Base-by-base conservation (phyloP, 805 yeast genomes). In the Tetrapisispora pingtungensis region DNA sequence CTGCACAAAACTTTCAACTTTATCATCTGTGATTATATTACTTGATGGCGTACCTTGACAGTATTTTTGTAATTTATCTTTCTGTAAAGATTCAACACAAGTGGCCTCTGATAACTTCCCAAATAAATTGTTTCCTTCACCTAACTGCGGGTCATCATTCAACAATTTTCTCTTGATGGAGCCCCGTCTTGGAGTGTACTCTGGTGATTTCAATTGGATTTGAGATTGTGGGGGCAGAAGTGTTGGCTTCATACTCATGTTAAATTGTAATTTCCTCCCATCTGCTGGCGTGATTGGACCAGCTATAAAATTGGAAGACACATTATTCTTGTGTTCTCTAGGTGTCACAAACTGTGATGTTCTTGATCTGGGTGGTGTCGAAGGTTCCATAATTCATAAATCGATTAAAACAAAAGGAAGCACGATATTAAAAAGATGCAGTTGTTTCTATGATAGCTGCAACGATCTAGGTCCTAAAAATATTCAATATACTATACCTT, bases 11-110 rank as follows among this genome's bases (percentile, higher is more conserved):
- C 59, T 50, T 28, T 49, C 46, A 3, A 67, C 60, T 40, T 64
- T 45, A 15, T 63, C 61, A 36, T 58, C 58, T 3, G 66, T 55
- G 10, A 67, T 61, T 2, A 68, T 40, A 32, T 60, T 62, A 36
- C 59, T 60, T 36, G 59, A 53, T 7, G 73, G 73, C 0, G 73
- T 69, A 6, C 58, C 60, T 3, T 62, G 63, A 7, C 43, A 51
- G 15, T 50, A 2, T 33, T 37, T 43, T 8, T 30, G 41, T 18
- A 39, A 22, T n/a, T 39, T 30, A 12, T 39, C 33, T 14, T 39
- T 31, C 20, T 24, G 39, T 6, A 15, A 14, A 14, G 8, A 28
- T 10, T 31, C n/a, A 28, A 7, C 31, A 12, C 12, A 14, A 12
- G 31, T 28, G 4, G 31, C 31, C 4, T 28, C 35, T 3, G 35